Evolutionary conservation across 768 basidiomycete genomes (phyloP), one percentile per base, ranked within the genome.

Genomic region (Coprinopsis marcescibilis): DNA sequence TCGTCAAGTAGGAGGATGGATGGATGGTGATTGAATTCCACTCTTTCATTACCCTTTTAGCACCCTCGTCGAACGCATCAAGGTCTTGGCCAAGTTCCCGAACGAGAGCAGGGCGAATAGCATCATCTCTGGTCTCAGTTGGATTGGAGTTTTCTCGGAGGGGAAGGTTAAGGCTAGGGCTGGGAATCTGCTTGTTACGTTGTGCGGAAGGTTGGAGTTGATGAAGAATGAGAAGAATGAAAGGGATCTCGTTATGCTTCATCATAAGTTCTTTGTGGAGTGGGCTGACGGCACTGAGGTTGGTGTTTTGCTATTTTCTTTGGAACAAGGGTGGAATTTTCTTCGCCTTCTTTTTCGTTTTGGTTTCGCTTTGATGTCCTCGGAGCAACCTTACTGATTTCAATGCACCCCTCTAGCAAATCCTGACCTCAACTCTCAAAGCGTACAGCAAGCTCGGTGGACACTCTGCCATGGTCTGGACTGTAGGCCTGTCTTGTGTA

Each of bases 211-310:
- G 17, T 77, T 99, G 40, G 94, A 73, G 50, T 76, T 95, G 62
- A 96, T 97, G 89, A 78, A 83, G 65, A 96, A 95, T 68, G 87
- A 83, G 52, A 67, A 73, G 38, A 90, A 89, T 52, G 93, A 98
- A 67, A 84, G 90, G 10, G 95, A 99, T 65, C 79, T 98, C 51
- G 89, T 99, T 50, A 90, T 98, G 83, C 81, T 99, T 45, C 95
- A 97, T 68, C 95, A 99, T 78, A 95, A 94, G 72, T 98, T 99
- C 62, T 69, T 90, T 55, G 83, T 98, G 29, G 83, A 93, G 61
- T 88, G 86, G 78, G 73, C 77, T 26, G 90, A 97, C 58, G 93
- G 95, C 38, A n/a, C n/a, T n/a, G n/a, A n/a, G n/a, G n/a, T n/a
- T n/a, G n/a, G n/a, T n/a, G n/a, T n/a, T n/a, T n/a, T n/a, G n/a